Evolutionary conservation across 495 filamentous ascomycete genomes (phyloP).

Genomic region (Hyaloscypha bicolor): DNA sequence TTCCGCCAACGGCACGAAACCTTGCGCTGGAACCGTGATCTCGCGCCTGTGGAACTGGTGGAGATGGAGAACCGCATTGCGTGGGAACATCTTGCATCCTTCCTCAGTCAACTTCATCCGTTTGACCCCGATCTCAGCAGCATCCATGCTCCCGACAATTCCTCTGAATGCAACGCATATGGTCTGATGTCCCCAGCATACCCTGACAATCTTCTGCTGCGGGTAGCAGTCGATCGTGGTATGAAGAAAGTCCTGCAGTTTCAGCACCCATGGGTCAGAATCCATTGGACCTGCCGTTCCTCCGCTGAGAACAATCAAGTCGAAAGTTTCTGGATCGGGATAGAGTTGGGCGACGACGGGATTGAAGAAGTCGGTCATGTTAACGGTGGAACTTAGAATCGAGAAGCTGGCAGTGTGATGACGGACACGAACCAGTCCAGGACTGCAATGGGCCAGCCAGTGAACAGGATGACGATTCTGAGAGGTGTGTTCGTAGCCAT

Average conservation of each 20-base stretch:
- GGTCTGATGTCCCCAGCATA: slow-evolving; percentile 55
- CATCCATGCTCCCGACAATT: slow-evolving; percentile 40
- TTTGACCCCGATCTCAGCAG: slow-evolving; percentile 35
- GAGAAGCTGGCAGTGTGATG: slow-evolving; percentile 39
- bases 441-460: slow-evolving; percentile 43
- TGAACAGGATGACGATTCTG: slow-evolving; percentile 48
- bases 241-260: slow-evolving; percentile 45
- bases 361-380: slow-evolving; percentile 33
- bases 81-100: slow-evolving; percentile 16
- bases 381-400: slow-evolving; percentile 26
- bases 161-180: slow-evolving; percentile 46
- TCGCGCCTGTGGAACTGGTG: slow-evolving; percentile 51
- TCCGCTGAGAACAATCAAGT: slow-evolving; percentile 51
- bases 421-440: slow-evolving; percentile 43
- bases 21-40: slow-evolving; percentile 35
- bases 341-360: slow-evolving; percentile 29
- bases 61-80: slow-evolving; percentile 28
- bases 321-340: slow-evolving; percentile 46
- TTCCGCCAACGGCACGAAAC: slow-evolving; percentile 41
- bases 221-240: slow-evolving; percentile 40
- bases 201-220: slow-evolving; percentile 45
- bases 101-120: slow-evolving; percentile 10
- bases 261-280: slow-evolving; percentile 45
- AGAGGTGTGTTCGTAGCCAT: background rate
- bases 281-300: slow-evolving; percentile 49